Base-by-base conservation (phyloP, 164 flowering plant genomes). In the Paratinospora sagittata region DNA sequence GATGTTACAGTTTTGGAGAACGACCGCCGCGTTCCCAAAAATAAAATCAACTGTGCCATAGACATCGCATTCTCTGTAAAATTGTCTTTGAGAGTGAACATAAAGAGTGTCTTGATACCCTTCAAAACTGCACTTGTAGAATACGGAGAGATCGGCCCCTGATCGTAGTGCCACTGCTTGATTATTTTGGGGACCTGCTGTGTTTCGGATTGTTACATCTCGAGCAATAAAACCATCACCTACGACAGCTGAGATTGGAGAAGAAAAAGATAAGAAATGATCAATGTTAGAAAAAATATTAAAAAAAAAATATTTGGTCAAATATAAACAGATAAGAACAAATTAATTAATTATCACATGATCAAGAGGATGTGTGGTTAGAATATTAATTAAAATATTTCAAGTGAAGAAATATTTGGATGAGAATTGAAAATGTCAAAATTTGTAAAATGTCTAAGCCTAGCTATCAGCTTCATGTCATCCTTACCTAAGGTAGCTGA, bases 141-240 rank as follows among this genome's bases (percentile, higher is more conserved):
- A 85, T 19, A 85, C 87, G 0, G 88, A 85, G 49, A 81, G 80
- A 73, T 85, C 90, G 13, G 88, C 77, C 13, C 82, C 78, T 4
- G 85, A 82, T 11, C 90, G 83, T 19, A 87, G 79, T 8, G 86
- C 90, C 69, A 87, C 90, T 0, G 88, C 88, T 74, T 87, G 90
- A 52, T 76, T 76, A 73, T 82, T 81, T 66, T 72, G 70, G 2
- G 90, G 80, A 7, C 90, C 89, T 0, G 87, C 89, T 0, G 89
- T 84, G 83, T 84, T 87, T 24, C 83, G 76, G 79, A 84, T 80
- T 65, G 88, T 85, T 1, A 85, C 80, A 70, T 82, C 87, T 0
- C 73, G 76, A 7, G 84, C 89, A 5, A 85, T 84, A 78, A 85
- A 87, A 13, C 90, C 86, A 2, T 71, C 80, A 0, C 87, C 90